Evolutionary conservation across 352 stramenopile species (phyloP).

Genomic region (Globisporangium megalacanthum): DNA sequence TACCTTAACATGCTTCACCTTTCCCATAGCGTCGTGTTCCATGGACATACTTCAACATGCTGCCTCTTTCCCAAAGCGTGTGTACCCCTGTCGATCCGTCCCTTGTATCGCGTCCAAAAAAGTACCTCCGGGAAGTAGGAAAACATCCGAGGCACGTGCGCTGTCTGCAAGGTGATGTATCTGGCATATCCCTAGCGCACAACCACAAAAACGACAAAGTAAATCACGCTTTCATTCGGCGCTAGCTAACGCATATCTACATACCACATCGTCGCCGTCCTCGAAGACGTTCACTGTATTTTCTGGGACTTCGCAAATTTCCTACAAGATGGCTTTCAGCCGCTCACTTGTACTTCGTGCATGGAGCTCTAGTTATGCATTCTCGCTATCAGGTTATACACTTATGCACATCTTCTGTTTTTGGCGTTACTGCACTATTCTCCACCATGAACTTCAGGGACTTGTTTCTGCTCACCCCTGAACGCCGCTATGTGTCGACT

Average conservation of each 20-base stretch:
- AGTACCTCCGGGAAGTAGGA: slow-evolving; percentile 3
- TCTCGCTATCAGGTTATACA: slow-evolving; percentile 8
- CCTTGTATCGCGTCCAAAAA: slow-evolving; percentile 6
- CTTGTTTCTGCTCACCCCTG: not conserved
- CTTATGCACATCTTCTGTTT: slow-evolving; percentile 9
- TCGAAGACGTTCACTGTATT: not conserved
- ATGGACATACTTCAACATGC: no score
- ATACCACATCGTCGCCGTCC: not conserved
- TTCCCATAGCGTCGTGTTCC: slow-evolving; percentile 1
- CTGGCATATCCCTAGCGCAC: not conserved
- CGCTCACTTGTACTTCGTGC: not conserved
- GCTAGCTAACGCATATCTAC: not conserved
- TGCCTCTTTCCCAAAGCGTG: no score
- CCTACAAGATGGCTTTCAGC: not conserved
- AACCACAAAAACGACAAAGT: not conserved
- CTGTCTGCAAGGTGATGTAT: slow-evolving; percentile 4
- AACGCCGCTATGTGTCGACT: not conserved
- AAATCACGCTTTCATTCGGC: no score
- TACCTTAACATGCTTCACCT: slow-evolving; percentile 9
- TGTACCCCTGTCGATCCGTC: slow-evolving; percentile 8
- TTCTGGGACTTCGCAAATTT: not conserved
- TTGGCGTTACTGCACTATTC: not conserved
- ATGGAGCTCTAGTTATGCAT: not conserved
- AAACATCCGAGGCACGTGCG: slow-evolving; percentile 7
- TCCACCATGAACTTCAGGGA: slow-evolving; percentile 5